These are phyloP conservation scores for Leccinum ochraceum DNA, from an alignment of 768 basidiomycete species.

Conservation along the genomic window DNA sequence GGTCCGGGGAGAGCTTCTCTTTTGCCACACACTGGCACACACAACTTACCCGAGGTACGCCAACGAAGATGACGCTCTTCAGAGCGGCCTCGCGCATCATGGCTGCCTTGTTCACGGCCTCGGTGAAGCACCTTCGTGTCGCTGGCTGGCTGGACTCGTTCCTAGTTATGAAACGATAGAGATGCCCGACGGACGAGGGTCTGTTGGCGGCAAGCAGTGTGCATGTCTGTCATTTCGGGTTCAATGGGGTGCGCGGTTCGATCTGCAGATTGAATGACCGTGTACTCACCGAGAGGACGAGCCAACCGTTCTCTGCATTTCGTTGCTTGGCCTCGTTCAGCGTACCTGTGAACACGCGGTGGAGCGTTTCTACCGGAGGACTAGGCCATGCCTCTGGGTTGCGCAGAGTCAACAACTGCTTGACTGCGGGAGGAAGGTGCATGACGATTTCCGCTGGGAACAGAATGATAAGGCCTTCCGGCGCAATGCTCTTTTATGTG, in stretches of 20 bases:
- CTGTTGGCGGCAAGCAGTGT: slow-evolving; percentile 81
- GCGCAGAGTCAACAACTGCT: slow-evolving; percentile 69
- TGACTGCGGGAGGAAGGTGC: slow-evolving; percentile 64
- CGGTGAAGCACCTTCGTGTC: slow-evolving; percentile 47
- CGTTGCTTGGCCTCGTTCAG: slow-evolving; percentile 61
- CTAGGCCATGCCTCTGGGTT: slow-evolving; percentile 59
- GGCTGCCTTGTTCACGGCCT: slow-evolving; percentile 72
- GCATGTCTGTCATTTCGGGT: slow-evolving; percentile 61
- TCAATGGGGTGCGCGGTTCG: slow-evolving; percentile 26
- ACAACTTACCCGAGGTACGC: slow-evolving; percentile 73
- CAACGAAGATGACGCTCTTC: slow-evolving; percentile 88
- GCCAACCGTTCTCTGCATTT: slow-evolving; percentile 76
- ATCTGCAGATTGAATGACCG: slow-evolving; percentile 11
- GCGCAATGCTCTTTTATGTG: slow-evolving; percentile 10
- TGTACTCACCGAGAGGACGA: slow-evolving; percentile 67
- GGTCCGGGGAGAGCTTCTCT: slow-evolving; percentile 2
- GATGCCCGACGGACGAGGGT: slow-evolving; percentile 73
- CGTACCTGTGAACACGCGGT: slow-evolving; percentile 59
- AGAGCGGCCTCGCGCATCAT: slow-evolving; percentile 87
- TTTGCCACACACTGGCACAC: neutral
- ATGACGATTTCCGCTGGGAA: slow-evolving; percentile 33
- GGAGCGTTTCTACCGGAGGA: slow-evolving; percentile 55
- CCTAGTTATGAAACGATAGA: slow-evolving; percentile 78
- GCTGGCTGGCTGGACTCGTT: slow-evolving; percentile 39
- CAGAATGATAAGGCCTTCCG: neutral